A percentile compares a stretch with the other conserved stretches of the same genome.
Evolutionary conservation across 1,284 basidiomycete genomes (phyloP).

Genomic region (Puccinia sorghi): DNA sequence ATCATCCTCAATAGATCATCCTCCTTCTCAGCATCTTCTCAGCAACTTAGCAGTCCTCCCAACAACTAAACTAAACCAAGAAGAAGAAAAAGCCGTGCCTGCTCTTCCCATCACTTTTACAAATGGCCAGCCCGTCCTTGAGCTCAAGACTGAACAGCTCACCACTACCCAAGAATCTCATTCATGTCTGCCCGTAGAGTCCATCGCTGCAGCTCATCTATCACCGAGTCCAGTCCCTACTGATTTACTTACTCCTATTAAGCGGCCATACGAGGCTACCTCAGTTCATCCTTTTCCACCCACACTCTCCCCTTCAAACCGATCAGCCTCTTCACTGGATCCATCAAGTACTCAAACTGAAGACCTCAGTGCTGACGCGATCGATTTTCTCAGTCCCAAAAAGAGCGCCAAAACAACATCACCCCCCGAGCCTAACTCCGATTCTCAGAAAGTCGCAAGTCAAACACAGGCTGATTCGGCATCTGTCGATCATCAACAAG

Average conservation of each 20-base stretch:
- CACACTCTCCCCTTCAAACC: not conserved
- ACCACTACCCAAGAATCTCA: not conserved
- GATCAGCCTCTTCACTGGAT: not conserved
- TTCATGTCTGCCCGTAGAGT: constrained; percentile 1
- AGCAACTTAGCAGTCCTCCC: not conserved
- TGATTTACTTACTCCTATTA: not conserved
- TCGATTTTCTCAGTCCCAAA: constrained; percentile 44
- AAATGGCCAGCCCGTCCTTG: constrained; percentile 8
- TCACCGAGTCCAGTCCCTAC: not conserved
- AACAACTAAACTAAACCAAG: not conserved
- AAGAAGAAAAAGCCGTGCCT: not conserved
- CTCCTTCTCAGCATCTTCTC: not conserved
- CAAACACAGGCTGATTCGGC: not conserved
- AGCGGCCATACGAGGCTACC: constrained; percentile 16
- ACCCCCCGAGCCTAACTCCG: not conserved
- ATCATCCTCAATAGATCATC: not conserved
- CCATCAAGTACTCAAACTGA: constrained; percentile 1
- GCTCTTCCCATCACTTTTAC: not conserved
- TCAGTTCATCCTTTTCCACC: constrained; percentile 24
- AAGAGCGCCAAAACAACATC: not conserved
- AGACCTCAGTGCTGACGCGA: constrained; percentile 35
- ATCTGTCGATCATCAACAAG: constrained; percentile 1
- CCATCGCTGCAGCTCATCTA: not conserved
- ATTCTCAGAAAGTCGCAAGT: not conserved
- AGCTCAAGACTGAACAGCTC: not conserved